Percentiles rank a stretch among this genome's conserved stretches.
Conservation (phyloP, 1,284 basidiomycete genomes). For the Inonotus hispidus region DNA sequence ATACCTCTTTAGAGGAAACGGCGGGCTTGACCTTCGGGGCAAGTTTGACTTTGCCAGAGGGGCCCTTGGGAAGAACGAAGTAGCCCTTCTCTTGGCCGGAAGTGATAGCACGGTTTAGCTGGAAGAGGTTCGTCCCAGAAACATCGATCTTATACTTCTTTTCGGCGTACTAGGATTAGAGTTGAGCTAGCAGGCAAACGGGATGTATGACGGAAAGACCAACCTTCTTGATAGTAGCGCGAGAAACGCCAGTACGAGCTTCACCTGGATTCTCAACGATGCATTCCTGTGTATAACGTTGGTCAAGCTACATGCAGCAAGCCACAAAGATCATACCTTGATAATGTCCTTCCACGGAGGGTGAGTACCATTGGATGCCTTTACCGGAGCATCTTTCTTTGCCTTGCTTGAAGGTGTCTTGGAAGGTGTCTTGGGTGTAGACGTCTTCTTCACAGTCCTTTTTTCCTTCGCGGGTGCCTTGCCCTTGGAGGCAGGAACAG, state of each 20-base stretch:
- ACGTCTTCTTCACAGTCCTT: slow-evolving; percentile 41
- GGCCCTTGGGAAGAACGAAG: slow-evolving; percentile 72
- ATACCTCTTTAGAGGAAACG: slow-evolving; percentile 54
- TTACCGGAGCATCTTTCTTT: slow-evolving; percentile 22
- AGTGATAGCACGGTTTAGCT: slow-evolving; percentile 69
- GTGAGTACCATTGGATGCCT: slow-evolving; percentile 26
- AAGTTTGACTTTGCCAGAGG: slow-evolving; percentile 68
- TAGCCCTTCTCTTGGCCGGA: slow-evolving; percentile 57
- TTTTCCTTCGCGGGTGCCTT: slow-evolving; percentile 29
- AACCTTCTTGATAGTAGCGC: slow-evolving; percentile 76
- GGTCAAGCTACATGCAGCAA: slow-evolving; percentile 17
- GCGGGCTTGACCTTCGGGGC: slow-evolving; percentile 44
- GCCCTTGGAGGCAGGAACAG: slow-evolving; percentile 23
- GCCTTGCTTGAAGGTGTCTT: slow-evolving; percentile 29
- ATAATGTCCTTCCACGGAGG: slow-evolving; percentile 63
- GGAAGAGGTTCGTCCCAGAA: slow-evolving; percentile 49
- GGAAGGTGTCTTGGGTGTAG: slow-evolving; percentile 33
- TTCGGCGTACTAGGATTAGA: slow-evolving; percentile 56
- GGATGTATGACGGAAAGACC: background rate
- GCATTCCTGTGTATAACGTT: slow-evolving; percentile 48
- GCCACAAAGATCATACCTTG: slow-evolving; percentile 34
- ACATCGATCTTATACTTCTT: slow-evolving; percentile 66
- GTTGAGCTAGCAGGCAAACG: background rate
- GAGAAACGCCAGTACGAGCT: slow-evolving; percentile 66
- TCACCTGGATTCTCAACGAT: slow-evolving; percentile 63